A percentile compares a stretch with the other conserved stretches of the same genome.
phyloP scores from a whole-genome alignment of 2,329 filamentous ascomycete genomes.

The Fusarium sp. region DNA sequence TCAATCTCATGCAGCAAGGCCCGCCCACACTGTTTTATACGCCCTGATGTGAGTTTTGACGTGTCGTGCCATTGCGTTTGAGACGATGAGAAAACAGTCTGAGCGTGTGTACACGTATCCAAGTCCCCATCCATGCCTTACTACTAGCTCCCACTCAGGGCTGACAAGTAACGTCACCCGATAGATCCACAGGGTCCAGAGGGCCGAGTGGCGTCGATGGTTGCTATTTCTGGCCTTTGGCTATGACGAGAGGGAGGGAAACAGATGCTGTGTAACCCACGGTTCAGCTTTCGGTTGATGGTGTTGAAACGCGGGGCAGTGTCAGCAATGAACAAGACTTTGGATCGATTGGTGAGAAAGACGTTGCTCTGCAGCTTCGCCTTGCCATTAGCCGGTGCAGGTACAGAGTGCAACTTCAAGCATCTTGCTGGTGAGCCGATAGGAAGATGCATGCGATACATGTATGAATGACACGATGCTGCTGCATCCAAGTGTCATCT shows the following conservation, averaged over 20 bases:
- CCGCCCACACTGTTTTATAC: background rate
- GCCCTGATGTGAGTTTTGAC: conserved; percentile 28
- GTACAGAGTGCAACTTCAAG: conserved; percentile 25
- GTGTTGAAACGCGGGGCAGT: conserved; percentile 4
- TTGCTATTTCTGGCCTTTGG: conserved; percentile 1
- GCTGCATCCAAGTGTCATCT: background rate
- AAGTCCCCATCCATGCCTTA: background rate
- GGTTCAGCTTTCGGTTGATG: background rate
- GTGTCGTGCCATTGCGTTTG: conserved; percentile 20
- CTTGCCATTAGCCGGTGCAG: conserved; percentile 28
- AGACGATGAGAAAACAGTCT: conserved; percentile 9
- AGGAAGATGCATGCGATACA: conserved; percentile 6
- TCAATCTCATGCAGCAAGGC: background rate
- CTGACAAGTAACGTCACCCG: conserved; percentile 25
- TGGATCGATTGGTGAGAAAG: background rate
- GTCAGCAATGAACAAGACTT: background rate
- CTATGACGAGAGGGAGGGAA: background rate
- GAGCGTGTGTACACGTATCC: background rate
- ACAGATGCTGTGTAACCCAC: background rate
- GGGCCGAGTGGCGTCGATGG: conserved; percentile 10
- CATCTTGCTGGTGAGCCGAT: conserved; percentile 22
- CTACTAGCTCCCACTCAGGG: conserved; percentile 16
- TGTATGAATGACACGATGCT: conserved; percentile 11
- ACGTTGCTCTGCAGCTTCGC: conserved; percentile 17
- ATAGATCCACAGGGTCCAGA: conserved; percentile 25